These are phyloP conservation scores for Aspergillus sparsus DNA, from an alignment of 495 filamentous ascomycete genomes.

Conservation along the genomic window DNA sequence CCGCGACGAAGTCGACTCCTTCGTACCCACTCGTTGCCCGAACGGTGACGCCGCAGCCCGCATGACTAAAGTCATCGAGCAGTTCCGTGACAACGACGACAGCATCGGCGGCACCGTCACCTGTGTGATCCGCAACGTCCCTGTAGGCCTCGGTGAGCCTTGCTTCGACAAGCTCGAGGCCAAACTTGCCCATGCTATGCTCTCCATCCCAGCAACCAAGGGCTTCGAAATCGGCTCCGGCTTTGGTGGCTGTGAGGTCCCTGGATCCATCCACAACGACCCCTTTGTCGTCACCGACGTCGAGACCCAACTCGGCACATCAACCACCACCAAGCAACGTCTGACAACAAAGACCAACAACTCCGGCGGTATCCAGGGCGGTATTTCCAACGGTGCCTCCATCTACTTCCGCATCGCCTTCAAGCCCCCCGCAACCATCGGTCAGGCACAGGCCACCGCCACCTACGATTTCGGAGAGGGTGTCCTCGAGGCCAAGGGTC, in stretches of 20 bases:
- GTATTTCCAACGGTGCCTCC: slow-evolving; percentile 90
- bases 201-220: slow-evolving; percentile 95
- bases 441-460: slow-evolving; percentile 83
- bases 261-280: slow-evolving; percentile 93
- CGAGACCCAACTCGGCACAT: slow-evolving; percentile 33
- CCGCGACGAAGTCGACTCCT: slow-evolving; percentile 78
- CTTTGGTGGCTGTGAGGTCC: slow-evolving; percentile 83
- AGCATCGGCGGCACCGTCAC: slow-evolving; percentile 96
- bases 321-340: slow-evolving; percentile 45
- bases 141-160: slow-evolving; percentile 87
- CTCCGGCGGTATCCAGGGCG: slow-evolving; percentile 94
- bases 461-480: slow-evolving; percentile 77
- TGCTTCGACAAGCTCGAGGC: slow-evolving; percentile 97
- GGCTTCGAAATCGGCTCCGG: slow-evolving; percentile 96
- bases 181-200: slow-evolving; percentile 91
- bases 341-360: slow-evolving; percentile 94
- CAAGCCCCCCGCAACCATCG: slow-evolving; percentile 95
- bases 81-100: slow-evolving; percentile 76
- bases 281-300: slow-evolving; percentile 67
- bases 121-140: slow-evolving; percentile 90
- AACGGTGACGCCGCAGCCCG: slow-evolving; percentile 58
- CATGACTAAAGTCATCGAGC: slow-evolving; percentile 81
- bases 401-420: slow-evolving; percentile 96
- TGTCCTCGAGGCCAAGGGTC: slow-evolving; percentile 85
- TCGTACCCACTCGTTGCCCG: slow-evolving; percentile 85